Base-by-base conservation (phyloP, 2,329 filamentous ascomycete genomes). In the Cercospora zeae-maydis region DNA sequence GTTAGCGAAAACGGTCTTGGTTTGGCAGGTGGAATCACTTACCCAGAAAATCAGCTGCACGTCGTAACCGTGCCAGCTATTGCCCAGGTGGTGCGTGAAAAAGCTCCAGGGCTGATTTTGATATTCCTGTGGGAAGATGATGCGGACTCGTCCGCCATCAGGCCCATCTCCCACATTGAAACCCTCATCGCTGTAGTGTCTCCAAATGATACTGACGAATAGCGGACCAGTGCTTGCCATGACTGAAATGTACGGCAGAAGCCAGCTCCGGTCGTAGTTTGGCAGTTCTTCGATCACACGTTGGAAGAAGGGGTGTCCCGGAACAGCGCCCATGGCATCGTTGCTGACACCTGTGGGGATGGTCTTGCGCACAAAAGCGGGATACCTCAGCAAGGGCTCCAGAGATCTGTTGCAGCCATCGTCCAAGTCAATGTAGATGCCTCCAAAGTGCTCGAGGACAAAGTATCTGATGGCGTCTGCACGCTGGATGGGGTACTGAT, bases 341-440 rank as follows among this genome's bases (percentile, higher is more conserved):
- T 93, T 93, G 68, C 87, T 90, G 69, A 93, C 90, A 66, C 90
- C 90, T 1, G 90, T 93, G 1, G 90, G 90, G 2, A 83, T 79
- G 0, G 90, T 93, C 67, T 86, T 85, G 67, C 88, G 86, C 13
- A 90, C 81, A 84, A 87, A 91, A 45, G 88, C 86, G 16, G 86
- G 85, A 75, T 90, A 91, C 56, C 82, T 78, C 85, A 91, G 71
- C 85, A 88, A 61, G 61, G 74, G 71, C 70, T 90, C 88, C 53
- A 90, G 81, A 55, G 83, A 83, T 63, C 86, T 83, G 69, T 86
- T 84, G 79, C 88, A 91, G 69, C 88, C 88, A 58, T 69, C 87
- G 75, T 95, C 90, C 53, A 93, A 78, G 72, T 95, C 90, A 69
- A 93, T 86, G 76, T 93, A 93, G 61, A 92, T 87, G 42, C 91